Conservation (phyloP, 805 yeast species). For the Saccharomycodes ludwigii region DNA sequence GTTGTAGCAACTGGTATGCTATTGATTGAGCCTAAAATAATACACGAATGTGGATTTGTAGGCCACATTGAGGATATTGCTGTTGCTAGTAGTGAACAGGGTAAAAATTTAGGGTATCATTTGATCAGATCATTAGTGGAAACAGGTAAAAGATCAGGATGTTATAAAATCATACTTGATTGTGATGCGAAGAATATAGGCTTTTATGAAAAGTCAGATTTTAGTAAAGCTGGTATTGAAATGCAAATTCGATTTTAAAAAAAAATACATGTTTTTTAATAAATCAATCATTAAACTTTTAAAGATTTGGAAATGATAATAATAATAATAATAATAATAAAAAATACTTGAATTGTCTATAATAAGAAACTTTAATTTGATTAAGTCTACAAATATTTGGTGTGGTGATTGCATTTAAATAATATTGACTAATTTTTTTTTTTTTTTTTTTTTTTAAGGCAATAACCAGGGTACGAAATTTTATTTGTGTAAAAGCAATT, state of each 20-base stretch:
- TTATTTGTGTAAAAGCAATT: too few relatives aligned
- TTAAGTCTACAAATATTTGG: too few relatives aligned
- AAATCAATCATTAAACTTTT: slow-evolving; percentile 5
- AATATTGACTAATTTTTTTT: too few relatives aligned
- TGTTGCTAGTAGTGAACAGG: slow-evolving; percentile 63
- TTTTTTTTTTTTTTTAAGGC: too few relatives aligned
- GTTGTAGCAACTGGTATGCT: slow-evolving; percentile 81
- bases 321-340: too few relatives aligned
- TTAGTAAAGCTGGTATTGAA: slow-evolving; percentile 49
- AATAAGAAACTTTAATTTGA: too few relatives aligned
- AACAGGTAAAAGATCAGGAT: slow-evolving; percentile 48
- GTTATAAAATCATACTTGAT: slow-evolving; percentile 83
- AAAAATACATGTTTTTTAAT: background rate
- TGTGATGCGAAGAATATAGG: slow-evolving; percentile 73
- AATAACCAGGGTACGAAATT: too few relatives aligned
- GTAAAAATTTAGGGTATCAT: slow-evolving; percentile 62
- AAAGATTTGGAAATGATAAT: too few relatives aligned
- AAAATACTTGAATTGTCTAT: too few relatives aligned
- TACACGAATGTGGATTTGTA: slow-evolving; percentile 73
- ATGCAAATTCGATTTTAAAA: slow-evolving; percentile 43
- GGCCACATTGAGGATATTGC: slow-evolving; percentile 96
- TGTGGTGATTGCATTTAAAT: too few relatives aligned
- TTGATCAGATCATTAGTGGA: slow-evolving; percentile 51
- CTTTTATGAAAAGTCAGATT: slow-evolving; percentile 85
- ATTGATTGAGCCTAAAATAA: slow-evolving; percentile 66